Evolutionary conservation across 352 stramenopile species (phyloP).

Genomic region (Hyaloperonospora brassicae): DNA sequence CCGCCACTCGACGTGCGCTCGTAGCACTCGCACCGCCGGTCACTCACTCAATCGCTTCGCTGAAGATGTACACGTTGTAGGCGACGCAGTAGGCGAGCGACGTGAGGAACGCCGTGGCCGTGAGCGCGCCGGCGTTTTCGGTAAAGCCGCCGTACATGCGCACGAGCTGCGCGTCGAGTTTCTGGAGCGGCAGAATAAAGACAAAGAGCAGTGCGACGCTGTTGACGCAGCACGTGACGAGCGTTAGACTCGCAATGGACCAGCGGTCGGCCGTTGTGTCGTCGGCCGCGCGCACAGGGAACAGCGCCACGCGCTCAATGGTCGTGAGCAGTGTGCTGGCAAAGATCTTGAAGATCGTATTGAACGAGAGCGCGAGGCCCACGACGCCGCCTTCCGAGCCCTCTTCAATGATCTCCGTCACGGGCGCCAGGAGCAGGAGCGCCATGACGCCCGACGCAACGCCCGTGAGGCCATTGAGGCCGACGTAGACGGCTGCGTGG

Average conservation of each 20-base stretch:
- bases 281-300: constrained; percentile 17
- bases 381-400: constrained; percentile 49
- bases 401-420: constrained; percentile 58
- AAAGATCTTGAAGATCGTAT: constrained; percentile 44
- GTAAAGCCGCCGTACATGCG: constrained; percentile 68
- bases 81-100: constrained; percentile 38
- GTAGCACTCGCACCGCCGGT: neutral
- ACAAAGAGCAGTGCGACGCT: constrained; percentile 27
- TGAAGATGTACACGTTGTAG: constrained; percentile 45
- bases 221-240: constrained; percentile 37
- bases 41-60: constrained; percentile 18
- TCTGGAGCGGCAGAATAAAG: constrained; percentile 40
- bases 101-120: constrained; percentile 28
- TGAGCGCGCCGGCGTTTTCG: constrained; percentile 26
- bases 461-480: constrained; percentile 22
- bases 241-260: constrained; percentile 25
- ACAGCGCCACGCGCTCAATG: constrained; percentile 31
- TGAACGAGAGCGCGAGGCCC: constrained; percentile 43
- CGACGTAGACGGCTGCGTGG: constrained; percentile 19
- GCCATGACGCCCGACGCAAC: constrained; percentile 29
- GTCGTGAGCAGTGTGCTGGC: constrained; percentile 34
- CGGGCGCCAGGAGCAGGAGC: constrained; percentile 30
- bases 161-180: constrained; percentile 51
- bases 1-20: too few species aligned
- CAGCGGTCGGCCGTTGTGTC: constrained; percentile 20